A percentile compares a stretch with the other conserved stretches of the same genome.
These are phyloP conservation scores for Arthroderma sp. DNA, from an alignment of 2,329 filamentous ascomycete genomes.

Conservation along the genomic window DNA sequence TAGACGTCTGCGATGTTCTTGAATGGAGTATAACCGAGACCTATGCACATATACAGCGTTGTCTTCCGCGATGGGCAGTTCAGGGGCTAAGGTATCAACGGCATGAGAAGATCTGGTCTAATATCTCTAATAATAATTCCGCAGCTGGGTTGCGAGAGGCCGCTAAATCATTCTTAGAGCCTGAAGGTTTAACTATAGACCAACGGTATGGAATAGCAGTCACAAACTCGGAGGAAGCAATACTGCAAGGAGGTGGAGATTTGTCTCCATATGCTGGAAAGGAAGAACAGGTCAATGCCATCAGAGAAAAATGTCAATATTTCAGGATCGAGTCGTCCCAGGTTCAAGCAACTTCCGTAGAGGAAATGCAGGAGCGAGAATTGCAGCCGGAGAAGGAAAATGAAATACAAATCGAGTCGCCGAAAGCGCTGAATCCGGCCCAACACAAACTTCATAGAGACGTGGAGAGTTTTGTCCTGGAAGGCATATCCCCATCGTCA, in stretches of 20 bases:
- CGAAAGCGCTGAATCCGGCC: constrained; percentile 25
- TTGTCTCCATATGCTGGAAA: not conserved
- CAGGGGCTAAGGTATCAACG: constrained; percentile 34
- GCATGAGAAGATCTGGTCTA: not conserved
- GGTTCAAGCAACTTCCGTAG: constrained; percentile 20
- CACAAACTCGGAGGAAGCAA: not conserved
- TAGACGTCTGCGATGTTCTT: constrained; percentile 43
- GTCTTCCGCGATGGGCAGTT: constrained; percentile 44
- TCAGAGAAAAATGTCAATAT: not conserved
- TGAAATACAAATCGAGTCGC: constrained; percentile 43
- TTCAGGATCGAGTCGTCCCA: not conserved
- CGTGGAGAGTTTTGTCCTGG: constrained; percentile 18
- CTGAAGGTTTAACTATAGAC: not conserved
- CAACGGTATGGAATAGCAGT: not conserved
- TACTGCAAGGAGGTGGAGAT: not conserved
- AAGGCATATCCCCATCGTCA: not conserved
- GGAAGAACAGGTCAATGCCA: constrained; percentile 3
- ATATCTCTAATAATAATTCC: not conserved
- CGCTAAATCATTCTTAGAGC: not conserved
- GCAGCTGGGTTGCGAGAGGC: not conserved
- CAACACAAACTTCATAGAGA: constrained; percentile 31
- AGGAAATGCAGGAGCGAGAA: constrained; percentile 53
- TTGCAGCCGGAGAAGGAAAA: constrained; percentile 49
- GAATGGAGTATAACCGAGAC: constrained; percentile 47
- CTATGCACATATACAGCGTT: constrained; percentile 33